Base-by-base conservation (phyloP, 2,329 filamentous ascomycete genomes). In the Pseudogymnoascus sp. region DNA sequence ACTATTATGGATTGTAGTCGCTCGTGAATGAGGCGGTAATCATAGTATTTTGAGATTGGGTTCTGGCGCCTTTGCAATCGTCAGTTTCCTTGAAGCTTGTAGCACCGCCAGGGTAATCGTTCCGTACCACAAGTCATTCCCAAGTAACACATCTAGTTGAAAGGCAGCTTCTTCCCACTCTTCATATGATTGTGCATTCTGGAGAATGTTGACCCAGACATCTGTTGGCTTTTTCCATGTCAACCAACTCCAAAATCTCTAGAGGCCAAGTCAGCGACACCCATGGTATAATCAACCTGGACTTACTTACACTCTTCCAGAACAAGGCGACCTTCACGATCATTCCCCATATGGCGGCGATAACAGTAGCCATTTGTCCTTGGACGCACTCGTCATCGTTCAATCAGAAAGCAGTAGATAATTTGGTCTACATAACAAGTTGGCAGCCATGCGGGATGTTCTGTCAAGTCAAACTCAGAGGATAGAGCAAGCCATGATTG, bases 161-260 rank as follows among this genome's bases (percentile, higher is more conserved):
- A 89, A 83, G 1, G 92, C 91, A n/a, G 88, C 86, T 67, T 87
- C 86, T 72, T 93, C 88, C 91, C 92, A 97, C 72, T 94, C 88
- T 70, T 94, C 90, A 71, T 88, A 96, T 26, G 82, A 81, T 66
- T 84, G 80, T 16, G 91, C 89, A 63, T 84, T 81, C 61, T 80
- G 81, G 58, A 95, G 78, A 23, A 81, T 78, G 65, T 88, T 81
- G 45, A 88, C 80, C 77, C 90, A 87, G 62, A 85, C 77, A 66
- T 88, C 84, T 59, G 83, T 80, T 2, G 83, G 82, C 59, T 82
- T 87, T 73, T 83, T 88, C 66, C 81, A 81, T 62, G 76, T 82
- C 78, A 86, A 87, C 85, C 89, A 91, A 62, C 78, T 78, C 65
- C 83, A 77, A 60, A 91, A 76, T 78, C 84, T 88, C 90, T 93